These are phyloP conservation scores for Boeremia exigua DNA, from an alignment of 2,329 filamentous ascomycete genomes.

Conservation along the genomic window DNA sequence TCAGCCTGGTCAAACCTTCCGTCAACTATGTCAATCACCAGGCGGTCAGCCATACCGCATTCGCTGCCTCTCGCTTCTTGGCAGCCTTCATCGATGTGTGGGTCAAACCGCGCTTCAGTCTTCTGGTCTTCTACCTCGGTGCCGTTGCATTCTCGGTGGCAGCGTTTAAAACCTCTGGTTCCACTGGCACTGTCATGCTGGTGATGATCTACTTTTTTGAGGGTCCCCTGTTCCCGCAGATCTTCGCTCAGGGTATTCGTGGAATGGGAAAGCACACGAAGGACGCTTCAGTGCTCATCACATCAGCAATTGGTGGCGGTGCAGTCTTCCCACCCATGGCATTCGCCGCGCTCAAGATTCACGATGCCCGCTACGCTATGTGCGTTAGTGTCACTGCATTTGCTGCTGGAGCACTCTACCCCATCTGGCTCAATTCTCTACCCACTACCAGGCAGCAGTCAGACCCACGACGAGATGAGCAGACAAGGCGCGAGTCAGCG, in stretches of 20 bases:
- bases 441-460: slow-evolving; percentile 58
- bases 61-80: slow-evolving; percentile 64
- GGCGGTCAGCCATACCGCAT: slow-evolving; percentile 63
- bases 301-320: slow-evolving; percentile 62
- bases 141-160: slow-evolving; percentile 60
- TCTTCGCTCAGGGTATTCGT: slow-evolving; percentile 64
- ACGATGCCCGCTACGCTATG: slow-evolving; percentile 56
- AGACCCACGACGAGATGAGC: slow-evolving; percentile 53
- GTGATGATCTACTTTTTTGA: slow-evolving; percentile 65
- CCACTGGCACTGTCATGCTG: slow-evolving; percentile 55
- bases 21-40: slow-evolving; percentile 52
- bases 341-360: slow-evolving; percentile 51
- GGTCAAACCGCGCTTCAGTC: slow-evolving; percentile 64
- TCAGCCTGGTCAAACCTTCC: slow-evolving; percentile 48
- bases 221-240: slow-evolving; percentile 65
- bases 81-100: slow-evolving; percentile 60
- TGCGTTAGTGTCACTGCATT: slow-evolving; percentile 61
- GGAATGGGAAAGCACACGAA: slow-evolving; percentile 66
- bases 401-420: slow-evolving; percentile 58
- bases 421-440: slow-evolving; percentile 60
- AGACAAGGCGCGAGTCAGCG: slow-evolving; percentile 34
- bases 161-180: slow-evolving; percentile 53
- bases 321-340: slow-evolving; percentile 63
- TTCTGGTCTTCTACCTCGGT: slow-evolving; percentile 60
- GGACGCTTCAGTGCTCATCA: slow-evolving; percentile 60